These are phyloP conservation scores for Eucalyptus marginata DNA, from an alignment of 345 rosid species.

Conservation along the genomic window DNA sequence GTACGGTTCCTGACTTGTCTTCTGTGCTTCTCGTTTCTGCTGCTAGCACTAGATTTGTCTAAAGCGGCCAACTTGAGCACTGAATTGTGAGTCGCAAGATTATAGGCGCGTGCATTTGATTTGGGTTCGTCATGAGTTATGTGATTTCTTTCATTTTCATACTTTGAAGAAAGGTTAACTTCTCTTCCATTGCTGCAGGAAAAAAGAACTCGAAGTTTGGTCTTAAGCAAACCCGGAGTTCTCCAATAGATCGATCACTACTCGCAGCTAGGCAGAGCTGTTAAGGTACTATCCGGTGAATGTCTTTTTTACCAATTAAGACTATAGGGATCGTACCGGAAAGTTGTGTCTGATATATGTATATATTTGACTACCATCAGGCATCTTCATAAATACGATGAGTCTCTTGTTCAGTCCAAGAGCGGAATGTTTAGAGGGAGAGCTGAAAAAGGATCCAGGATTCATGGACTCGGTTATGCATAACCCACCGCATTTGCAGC, in stretches of 20 bases:
- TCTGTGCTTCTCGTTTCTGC: neutral
- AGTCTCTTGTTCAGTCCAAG: slow-evolving; percentile 19
- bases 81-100: neutral
- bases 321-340: neutral
- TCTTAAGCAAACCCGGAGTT: neutral
- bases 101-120: neutral
- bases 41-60: neutral
- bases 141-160: neutral
- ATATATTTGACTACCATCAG: neutral
- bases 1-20: neutral
- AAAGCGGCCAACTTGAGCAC: neutral
- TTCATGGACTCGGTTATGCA: slow-evolving; percentile 16
- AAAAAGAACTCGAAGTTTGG: neutral
- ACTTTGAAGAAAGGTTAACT: neutral
- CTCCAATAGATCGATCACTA: neutral
- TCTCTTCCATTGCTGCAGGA: neutral
- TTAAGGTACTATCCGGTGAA: neutral
- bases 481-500: slow-evolving; percentile 5
- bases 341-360: neutral
- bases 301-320: neutral
- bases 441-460: slow-evolving; percentile 14
- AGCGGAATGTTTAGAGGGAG: slow-evolving; percentile 20
- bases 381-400: slow-evolving; percentile 2
- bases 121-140: neutral
- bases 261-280: neutral